These are phyloP conservation scores for Waitea zeae DNA, from an alignment of 1,284 basidiomycete genomes.

Conservation along the genomic window DNA sequence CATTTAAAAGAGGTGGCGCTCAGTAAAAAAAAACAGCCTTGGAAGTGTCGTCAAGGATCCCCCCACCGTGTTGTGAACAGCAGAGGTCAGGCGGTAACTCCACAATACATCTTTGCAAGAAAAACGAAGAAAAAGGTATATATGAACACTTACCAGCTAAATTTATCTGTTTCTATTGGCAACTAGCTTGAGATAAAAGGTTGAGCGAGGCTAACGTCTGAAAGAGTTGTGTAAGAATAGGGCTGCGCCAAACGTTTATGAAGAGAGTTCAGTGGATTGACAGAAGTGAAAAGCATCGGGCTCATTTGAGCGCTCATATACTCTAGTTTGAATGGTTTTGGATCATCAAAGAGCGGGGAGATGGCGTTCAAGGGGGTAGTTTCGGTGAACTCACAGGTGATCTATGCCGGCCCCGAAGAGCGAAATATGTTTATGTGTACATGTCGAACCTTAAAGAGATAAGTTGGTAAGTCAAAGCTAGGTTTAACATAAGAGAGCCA, in stretches of 20 bases:
- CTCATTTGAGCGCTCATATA: slow-evolving; percentile 58
- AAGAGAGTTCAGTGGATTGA: slow-evolving; percentile 41
- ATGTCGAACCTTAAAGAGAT: not conserved
- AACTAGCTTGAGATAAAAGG: slow-evolving; percentile 3
- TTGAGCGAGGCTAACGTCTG: too few species aligned
- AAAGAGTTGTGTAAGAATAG: too few species aligned
- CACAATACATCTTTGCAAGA: not conserved
- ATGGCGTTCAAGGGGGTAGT: too few species aligned
- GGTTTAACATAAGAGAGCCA: slow-evolving; percentile 4
- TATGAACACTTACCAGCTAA: too few species aligned
- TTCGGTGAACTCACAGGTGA: too few species aligned
- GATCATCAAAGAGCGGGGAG: slow-evolving; percentile 28
- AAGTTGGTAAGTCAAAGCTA: not conserved
- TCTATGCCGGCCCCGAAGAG: too few species aligned
- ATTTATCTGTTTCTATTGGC: too few species aligned
- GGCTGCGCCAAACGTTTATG: too few species aligned
- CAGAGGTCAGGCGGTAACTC: not conserved
- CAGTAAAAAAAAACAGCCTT: not conserved
- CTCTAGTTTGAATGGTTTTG: slow-evolving; percentile 67
- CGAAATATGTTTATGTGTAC: too few species aligned
- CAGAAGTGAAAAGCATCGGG: slow-evolving; percentile 48
- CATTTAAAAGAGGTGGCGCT: too few species aligned
- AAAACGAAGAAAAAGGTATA: not conserved
- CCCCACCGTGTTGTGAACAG: not conserved
- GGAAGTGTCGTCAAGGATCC: not conserved